Base-by-base conservation (phyloP, 495 filamentous ascomycete genomes). In the Zalerion maritima region DNA sequence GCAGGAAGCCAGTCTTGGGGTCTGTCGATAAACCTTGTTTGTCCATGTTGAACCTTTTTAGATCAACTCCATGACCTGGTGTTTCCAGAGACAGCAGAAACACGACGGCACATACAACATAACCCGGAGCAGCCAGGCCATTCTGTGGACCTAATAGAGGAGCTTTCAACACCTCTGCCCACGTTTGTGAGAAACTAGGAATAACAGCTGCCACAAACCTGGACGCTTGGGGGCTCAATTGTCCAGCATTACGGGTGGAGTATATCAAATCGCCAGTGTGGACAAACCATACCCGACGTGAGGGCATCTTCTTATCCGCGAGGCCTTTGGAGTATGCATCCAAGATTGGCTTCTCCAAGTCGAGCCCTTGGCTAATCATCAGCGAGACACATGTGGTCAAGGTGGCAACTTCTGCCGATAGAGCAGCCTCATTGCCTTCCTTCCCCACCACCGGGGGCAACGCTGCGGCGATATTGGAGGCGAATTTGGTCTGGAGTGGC, bases 351-450 rank as follows among this genome's bases (percentile, higher is more conserved):
- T 77, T 76, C 10, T 69, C 73, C 2, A 78, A 34, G 28, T 70
- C 64, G 4, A 64, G 42, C 14, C 58, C 64, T 6, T 72, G 61
- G n/a, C 57, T 39, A 8, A 93, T 44, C 15, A 75, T 60, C 47
- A 57, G 64, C 6, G 47, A 41, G 17, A 80, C 50, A 39, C 81
- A 75, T 25, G 61, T 62, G 27, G 69, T 57, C 15, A 94, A 59
- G 0, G 81, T 70, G 13, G 64, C 57, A 7, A 78, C 64, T 44
- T 92, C 80, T n/a, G 81, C 73, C 27, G 62, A 65, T 5, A 89
- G 53, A 19, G 83, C 83, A 24, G 60, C 54, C 48, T 97, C 91
- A 42, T 87, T 96, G 5, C 81, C 72, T 52, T 97, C 89, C 32
- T 92, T 89, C 2, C 60, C 51, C 14, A 73, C 67, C 6, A 78